Base-by-base conservation (phyloP, 2,329 filamentous ascomycete species). In the Trichoderma hamatum region DNA sequence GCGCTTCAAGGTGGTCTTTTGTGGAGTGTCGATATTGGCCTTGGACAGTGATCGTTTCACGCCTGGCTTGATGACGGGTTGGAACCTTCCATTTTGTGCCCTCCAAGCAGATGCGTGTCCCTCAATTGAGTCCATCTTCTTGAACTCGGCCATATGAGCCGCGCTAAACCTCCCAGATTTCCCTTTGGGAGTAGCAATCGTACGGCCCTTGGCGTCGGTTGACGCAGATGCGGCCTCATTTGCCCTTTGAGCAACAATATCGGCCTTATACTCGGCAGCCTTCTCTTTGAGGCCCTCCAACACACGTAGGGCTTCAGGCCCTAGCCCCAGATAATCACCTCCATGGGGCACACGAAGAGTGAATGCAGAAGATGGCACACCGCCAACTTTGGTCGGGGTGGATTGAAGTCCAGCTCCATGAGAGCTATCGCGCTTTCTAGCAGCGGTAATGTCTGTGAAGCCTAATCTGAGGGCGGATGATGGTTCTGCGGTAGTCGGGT, bases 101-200 rank as follows among this genome's bases (percentile, higher is more conserved):
- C 92, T 86, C 82, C 90, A 96, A 19, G 90, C 88, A 13, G 94
- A 97, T 10, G 93, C 85, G 77, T 97, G 94, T 71, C 90, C 90
- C 54, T 89, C 92, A 76, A 98, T 97, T 2, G 94, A 97, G 78
- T 97, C 94, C 95, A 98, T 97, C 84, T 97, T 98, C 81, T 93
- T 93, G 82, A 98, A 97, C 76, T 95, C 88, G 61, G 90, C 89
- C 87, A 92, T 91, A 78, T 98, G 95, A 46, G 88, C 89, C 71
- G 93, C 90, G 77, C 93, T 97, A 81, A 90, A 98, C 56, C 95
- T 90, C 60, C 89, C 84, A 62, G 88, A 86, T 78, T 90, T 94
- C 73, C 92, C 90, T 81, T 90, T 96, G 14, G 94, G 89, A 73
- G 89, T 88, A 7, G 92, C 94, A 75, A 97, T 92, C 79, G 89